A percentile compares a stretch with the other conserved stretches of the same genome.
phyloP scores from a whole-genome alignment of 2,329 filamentous ascomycete genomes.

The Cytospora mali region DNA sequence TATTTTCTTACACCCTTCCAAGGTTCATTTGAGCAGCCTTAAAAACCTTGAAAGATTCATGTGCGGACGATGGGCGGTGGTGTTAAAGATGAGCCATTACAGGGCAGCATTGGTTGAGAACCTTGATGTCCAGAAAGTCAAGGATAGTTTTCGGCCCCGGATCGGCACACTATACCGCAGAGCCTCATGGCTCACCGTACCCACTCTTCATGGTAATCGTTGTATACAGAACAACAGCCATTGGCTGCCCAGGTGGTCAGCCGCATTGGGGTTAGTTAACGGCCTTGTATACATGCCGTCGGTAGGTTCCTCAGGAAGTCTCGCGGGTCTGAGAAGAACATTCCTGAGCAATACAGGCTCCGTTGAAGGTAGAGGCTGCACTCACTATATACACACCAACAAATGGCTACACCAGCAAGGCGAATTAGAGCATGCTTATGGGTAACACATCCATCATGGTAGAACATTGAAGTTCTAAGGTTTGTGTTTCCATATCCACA shows the following conservation, averaged over 20 bases:
- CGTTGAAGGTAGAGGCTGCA: too few species aligned
- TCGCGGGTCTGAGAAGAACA: too few species aligned
- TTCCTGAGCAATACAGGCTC: too few species aligned
- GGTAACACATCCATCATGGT: too few species aligned
- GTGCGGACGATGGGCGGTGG: neutral
- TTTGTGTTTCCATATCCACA: too few species aligned
- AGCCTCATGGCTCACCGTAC: neutral
- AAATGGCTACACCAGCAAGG: too few species aligned
- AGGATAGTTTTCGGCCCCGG: neutral
- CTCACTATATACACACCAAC: too few species aligned
- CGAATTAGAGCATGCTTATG: too few species aligned
- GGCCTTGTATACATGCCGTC: too few species aligned
- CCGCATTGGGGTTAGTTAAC: neutral
- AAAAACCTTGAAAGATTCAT: neutral
- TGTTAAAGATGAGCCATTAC: neutral
- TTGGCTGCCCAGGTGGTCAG: neutral
- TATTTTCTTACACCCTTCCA: neutral
- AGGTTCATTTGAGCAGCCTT: neutral
- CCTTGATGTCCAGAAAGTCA: neutral
- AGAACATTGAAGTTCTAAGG: too few species aligned
- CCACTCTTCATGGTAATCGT: neutral
- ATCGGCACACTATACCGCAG: slow-evolving; percentile 1
- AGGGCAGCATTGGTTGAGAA: neutral
- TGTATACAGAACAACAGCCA: too few species aligned
- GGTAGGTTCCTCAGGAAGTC: too few species aligned